Evolutionary conservation across 2,329 filamentous ascomycete species (phyloP), one percentile per base, ranked within the genome.

Genomic region (Diaporthe humulicola): DNA sequence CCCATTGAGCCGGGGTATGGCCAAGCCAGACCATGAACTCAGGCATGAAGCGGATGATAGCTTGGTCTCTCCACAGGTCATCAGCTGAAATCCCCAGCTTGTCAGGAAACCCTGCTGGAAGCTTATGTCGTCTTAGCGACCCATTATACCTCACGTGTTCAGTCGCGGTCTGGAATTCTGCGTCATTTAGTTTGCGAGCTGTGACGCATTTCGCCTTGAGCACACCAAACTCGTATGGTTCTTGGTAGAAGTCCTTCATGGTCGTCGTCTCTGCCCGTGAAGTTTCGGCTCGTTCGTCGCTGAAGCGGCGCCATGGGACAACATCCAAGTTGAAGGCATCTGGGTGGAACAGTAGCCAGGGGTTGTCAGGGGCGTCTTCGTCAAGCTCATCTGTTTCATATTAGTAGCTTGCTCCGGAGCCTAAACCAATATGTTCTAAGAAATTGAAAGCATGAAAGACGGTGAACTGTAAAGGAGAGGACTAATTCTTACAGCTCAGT

Each of bases 21-120:
- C 60, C 60, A 48, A 66, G 40, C 60, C 60, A 48, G 60, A 15
- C 28, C 42, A 66, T 48, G 25, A 66, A 66, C 28, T 66, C 60
- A 3, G 60, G 60, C 28, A 66, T 33, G 40, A 48, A 66, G 17
- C 40, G 40, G n/a, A 66, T 14, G 4, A 66, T 66, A 40, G 40
- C 60, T 22, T 66, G 28, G 15, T 48, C 60, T n/a, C 60, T 17
- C 60, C 40, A 66, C 3, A 66, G 40, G 45, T 48, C 40, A 17
- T 60, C 56, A 3, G 33, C 19, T 15, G 56, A 38, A 2, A 60
- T 40, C 22, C 9, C 12, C 2, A 60, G 36, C 14, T 25, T 19
- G 36, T 15, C 56, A 2, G 30, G 19, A 40, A 60, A 38, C 10
- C 19, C 25, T 10, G 12, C 12, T 40, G 7, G 17, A 17, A 22